These are phyloP conservation scores for Raphidocelis subcapitata DNA, from an alignment of 139 green algal genomes.

Conservation along the genomic window DNA sequence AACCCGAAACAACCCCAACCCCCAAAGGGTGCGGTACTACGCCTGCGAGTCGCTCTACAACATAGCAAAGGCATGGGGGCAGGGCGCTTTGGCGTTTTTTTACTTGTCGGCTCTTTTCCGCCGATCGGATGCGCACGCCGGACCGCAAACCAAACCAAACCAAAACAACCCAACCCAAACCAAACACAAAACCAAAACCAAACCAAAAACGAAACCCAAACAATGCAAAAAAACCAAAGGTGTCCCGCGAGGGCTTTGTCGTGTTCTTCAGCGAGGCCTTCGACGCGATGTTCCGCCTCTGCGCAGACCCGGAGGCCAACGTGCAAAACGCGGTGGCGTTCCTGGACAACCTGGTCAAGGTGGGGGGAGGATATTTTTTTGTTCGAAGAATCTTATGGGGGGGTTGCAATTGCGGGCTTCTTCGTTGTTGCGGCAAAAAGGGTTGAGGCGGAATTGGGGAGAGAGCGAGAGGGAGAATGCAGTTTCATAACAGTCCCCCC, in stretches of 20 bases:
- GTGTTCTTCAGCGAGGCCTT: slow-evolving; percentile 90
- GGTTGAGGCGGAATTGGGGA: not conserved
- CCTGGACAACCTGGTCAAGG: slow-evolving; percentile 94
- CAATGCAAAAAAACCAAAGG: too few relatives aligned
- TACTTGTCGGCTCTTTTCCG: too few relatives aligned
- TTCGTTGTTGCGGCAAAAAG: too few relatives aligned
- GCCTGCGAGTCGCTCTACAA: slow-evolving; percentile 97
- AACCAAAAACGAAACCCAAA: too few relatives aligned
- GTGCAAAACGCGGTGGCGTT: slow-evolving; percentile 93
- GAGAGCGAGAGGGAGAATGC: not conserved
- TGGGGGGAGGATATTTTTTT: slow-evolving; percentile 38
- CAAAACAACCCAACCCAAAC: too few relatives aligned
- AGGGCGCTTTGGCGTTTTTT: too few relatives aligned
- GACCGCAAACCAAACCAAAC: too few relatives aligned
- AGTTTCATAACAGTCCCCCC: not conserved
- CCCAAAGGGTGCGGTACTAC: slow-evolving; percentile 88
- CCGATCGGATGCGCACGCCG: too few relatives aligned
- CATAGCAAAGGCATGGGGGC: slow-evolving; percentile 79
- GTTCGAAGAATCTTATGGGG: too few relatives aligned
- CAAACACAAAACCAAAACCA: too few relatives aligned
- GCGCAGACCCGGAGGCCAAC: slow-evolving; percentile 60
- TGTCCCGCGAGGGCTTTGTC: slow-evolving; percentile 80
- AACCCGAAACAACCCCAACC: not conserved
- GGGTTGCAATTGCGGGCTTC: too few relatives aligned
- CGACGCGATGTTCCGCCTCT: slow-evolving; percentile 88